Evolutionary conservation across 257 asterid species (phyloP).

Genomic region (Nicotiana knightiana): DNA sequence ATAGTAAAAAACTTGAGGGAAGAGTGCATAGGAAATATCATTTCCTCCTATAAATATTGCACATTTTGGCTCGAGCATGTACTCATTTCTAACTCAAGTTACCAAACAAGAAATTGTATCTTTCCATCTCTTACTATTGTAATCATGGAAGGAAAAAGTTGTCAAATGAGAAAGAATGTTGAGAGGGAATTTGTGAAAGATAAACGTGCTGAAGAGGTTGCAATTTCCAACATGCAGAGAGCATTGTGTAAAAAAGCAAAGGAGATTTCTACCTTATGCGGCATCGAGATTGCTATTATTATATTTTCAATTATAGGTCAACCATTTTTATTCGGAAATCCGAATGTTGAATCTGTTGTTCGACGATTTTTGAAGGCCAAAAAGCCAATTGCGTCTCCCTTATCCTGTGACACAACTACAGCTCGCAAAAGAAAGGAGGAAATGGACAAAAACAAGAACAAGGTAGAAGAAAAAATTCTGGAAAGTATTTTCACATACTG

Average conservation of each 20-base stretch:
- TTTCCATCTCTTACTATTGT: not conserved
- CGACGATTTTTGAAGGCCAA: not conserved
- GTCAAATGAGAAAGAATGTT: not conserved
- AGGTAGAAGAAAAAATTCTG: too few species aligned
- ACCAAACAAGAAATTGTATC: not conserved
- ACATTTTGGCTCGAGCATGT: not conserved
- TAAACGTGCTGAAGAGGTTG: not conserved
- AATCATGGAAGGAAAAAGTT: not conserved
- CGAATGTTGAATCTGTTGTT: too few species aligned
- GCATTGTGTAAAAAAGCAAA: not conserved
- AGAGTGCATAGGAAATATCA: too few species aligned
- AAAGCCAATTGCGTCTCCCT: not conserved
- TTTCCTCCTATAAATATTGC: too few species aligned
- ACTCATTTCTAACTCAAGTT: not conserved
- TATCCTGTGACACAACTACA: too few species aligned
- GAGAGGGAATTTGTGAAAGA: not conserved
- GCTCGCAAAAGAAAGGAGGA: too few species aligned
- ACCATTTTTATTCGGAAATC: too few species aligned
- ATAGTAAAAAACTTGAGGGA: not conserved
- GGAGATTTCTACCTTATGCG: not conserved
- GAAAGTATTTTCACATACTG: not conserved
- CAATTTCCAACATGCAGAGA: not conserved
- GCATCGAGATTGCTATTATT: too few species aligned
- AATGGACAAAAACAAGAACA: too few species aligned
- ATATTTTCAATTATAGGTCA: too few species aligned